Percentiles rank a stretch among this genome's conserved stretches.
Conservation (phyloP, 176 grass and related monocot species). For the Rhynchospora pubera region DNA sequence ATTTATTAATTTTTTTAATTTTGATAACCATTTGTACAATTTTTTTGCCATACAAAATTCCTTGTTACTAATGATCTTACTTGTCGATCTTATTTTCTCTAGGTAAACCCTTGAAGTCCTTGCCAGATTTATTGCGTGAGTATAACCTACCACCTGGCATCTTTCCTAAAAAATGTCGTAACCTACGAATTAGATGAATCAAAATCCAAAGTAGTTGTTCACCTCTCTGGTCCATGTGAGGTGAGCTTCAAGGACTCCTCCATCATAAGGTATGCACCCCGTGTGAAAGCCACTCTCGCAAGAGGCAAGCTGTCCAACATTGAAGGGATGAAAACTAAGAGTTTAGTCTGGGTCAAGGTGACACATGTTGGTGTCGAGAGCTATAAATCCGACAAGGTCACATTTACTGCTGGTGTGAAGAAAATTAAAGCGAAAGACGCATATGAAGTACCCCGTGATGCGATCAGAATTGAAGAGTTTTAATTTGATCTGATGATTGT, state of each 20-base stretch:
- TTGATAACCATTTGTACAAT: neutral
- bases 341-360: slow-evolving; percentile 92
- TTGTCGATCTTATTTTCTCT: slow-evolving; percentile 17
- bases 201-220: slow-evolving; percentile 68
- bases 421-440: slow-evolving; percentile 79
- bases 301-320: slow-evolving; percentile 65
- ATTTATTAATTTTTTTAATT: neutral
- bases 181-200: slow-evolving; percentile 81
- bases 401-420: slow-evolving; percentile 91
- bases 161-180: slow-evolving; percentile 93
- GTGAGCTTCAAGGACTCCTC: slow-evolving; percentile 88
- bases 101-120: slow-evolving; percentile 66
- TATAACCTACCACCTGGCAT: slow-evolving; percentile 70
- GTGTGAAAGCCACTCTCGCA: slow-evolving; percentile 61
- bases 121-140: slow-evolving; percentile 77
- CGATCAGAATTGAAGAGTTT: slow-evolving; percentile 66
- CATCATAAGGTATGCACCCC: slow-evolving; percentile 47
- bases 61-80: neutral
- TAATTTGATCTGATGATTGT: slow-evolving; percentile 10
- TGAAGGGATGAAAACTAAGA: slow-evolving; percentile 92
- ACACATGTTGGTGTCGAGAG: slow-evolving; percentile 56
- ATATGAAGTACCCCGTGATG: slow-evolving; percentile 66
- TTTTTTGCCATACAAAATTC: neutral
- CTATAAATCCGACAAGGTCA: slow-evolving; percentile 83
- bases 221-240: slow-evolving; percentile 73